phyloP scores from a whole-genome alignment of 2,329 filamentous ascomycete species.

The Paraphaeosphaeria sporulosa region DNA sequence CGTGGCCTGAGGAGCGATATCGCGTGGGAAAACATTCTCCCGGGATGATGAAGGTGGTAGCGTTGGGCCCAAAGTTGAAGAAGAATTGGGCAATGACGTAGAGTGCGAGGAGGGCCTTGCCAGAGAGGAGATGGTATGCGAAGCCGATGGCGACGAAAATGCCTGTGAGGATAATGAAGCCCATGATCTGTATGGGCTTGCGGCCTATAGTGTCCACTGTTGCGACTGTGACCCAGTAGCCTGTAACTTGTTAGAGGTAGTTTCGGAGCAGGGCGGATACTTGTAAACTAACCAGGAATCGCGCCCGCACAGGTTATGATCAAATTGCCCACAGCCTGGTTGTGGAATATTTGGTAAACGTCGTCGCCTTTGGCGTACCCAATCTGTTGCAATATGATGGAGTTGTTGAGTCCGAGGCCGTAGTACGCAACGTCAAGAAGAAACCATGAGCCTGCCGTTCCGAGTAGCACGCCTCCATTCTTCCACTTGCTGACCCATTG shows the following conservation, averaged over 20 bases:
- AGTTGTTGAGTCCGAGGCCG: slow-evolving; percentile 75
- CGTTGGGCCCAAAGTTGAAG: slow-evolving; percentile 63
- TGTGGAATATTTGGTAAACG: slow-evolving; percentile 75
- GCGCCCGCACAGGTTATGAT: slow-evolving; percentile 80
- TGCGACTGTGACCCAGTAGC: slow-evolving; percentile 82
- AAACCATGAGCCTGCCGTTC: slow-evolving; percentile 83
- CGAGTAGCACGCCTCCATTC: slow-evolving; percentile 73
- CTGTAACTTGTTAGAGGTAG: background rate
- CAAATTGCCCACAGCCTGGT: slow-evolving; percentile 79
- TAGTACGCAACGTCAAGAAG: slow-evolving; percentile 68
- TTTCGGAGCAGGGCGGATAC: background rate
- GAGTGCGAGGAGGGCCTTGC: slow-evolving; percentile 53
- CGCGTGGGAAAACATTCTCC: slow-evolving; percentile 61
- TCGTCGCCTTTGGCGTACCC: slow-evolving; percentile 71
- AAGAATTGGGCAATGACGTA: slow-evolving; percentile 60
- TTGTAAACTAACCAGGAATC: slow-evolving; percentile 64
- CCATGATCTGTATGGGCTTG: slow-evolving; percentile 75
- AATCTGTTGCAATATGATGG: slow-evolving; percentile 73
- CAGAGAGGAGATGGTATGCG: slow-evolving; percentile 54
- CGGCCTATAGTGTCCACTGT: slow-evolving; percentile 77
- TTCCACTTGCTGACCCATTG: slow-evolving; percentile 72
- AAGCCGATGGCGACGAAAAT: slow-evolving; percentile 60
- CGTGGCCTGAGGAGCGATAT: slow-evolving; percentile 57
- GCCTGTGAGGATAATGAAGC: slow-evolving; percentile 57
- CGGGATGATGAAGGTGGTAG: slow-evolving; percentile 60